phyloP scores from a whole-genome alignment of 2,329 filamentous ascomycete genomes.

The Cladosporium cucumerinum region DNA sequence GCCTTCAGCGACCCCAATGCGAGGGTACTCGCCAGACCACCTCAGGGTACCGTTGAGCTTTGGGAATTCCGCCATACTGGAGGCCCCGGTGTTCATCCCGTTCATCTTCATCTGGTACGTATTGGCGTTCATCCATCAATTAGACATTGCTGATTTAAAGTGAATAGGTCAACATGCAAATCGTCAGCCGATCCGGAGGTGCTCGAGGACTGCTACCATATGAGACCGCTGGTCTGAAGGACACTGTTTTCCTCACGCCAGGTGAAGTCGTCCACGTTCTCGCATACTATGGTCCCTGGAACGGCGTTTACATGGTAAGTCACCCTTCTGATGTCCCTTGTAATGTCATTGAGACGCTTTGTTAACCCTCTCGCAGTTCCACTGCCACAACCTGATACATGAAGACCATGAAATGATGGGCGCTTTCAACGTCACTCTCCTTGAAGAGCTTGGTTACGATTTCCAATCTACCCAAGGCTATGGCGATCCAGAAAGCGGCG shows the following conservation, averaged over 20 bases:
- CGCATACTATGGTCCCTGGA: constrained; percentile 52
- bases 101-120: constrained; percentile 54
- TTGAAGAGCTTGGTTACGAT: constrained; percentile 34
- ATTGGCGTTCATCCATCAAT: not conserved
- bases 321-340: not conserved
- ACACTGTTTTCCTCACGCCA: constrained; percentile 54
- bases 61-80: constrained; percentile 52
- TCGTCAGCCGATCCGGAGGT: constrained; percentile 49
- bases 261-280: constrained; percentile 52
- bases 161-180: constrained; percentile 49
- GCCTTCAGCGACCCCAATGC: constrained; percentile 47
- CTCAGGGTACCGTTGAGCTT: constrained; percentile 47
- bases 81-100: constrained; percentile 52
- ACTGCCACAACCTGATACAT: constrained; percentile 46
- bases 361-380: constrained; percentile 27
- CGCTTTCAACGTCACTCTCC: constrained; percentile 42
- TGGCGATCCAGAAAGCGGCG: constrained; percentile 26
- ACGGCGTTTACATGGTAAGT: constrained; percentile 45
- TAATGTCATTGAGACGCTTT: not conserved
- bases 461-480: constrained; percentile 21
- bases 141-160: not conserved
- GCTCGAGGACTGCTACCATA: constrained; percentile 48
- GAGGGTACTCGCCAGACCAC: constrained; percentile 49
- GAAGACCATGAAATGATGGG: constrained; percentile 46
- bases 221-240: constrained; percentile 55